phyloP scores from a whole-genome alignment of 2,329 filamentous ascomycete species.

The Talaromyces sp. region DNA sequence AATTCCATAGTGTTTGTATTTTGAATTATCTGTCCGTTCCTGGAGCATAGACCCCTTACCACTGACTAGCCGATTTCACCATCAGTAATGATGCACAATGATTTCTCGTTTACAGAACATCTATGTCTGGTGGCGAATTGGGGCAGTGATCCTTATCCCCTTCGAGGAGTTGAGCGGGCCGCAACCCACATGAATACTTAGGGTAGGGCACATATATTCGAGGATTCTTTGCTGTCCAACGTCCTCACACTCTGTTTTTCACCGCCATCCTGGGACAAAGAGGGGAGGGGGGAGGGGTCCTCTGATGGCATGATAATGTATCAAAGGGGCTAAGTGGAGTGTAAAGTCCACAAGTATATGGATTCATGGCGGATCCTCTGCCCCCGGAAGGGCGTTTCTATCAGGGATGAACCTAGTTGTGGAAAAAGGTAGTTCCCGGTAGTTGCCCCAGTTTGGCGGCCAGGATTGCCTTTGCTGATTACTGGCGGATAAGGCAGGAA shows the following conservation, averaged over 20 bases:
- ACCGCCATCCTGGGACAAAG: slow-evolving; percentile 6
- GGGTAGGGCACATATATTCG: slow-evolving; percentile 8
- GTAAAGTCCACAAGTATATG: background rate
- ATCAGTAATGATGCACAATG: background rate
- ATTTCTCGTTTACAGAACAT: background rate
- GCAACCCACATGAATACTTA: background rate
- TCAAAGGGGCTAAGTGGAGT: slow-evolving; percentile 9
- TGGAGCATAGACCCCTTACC: background rate
- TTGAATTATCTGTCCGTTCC: background rate
- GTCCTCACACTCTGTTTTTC: slow-evolving; percentile 2
- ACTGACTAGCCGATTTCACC: background rate
- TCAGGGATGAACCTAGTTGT: slow-evolving; percentile 18
- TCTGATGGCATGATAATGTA: background rate
- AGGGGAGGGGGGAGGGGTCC: background rate
- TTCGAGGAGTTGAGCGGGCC: background rate
- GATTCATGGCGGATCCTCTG: slow-evolving; percentile 4
- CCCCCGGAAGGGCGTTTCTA: background rate
- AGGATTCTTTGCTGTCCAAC: slow-evolving; percentile 11
- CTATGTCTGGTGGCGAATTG: slow-evolving; percentile 8
- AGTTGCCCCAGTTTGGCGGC: background rate
- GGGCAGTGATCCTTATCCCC: background rate
- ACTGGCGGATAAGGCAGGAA: background rate
- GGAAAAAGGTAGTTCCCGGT: background rate
- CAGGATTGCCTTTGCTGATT: background rate
- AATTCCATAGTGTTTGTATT: background rate